phyloP scores from a whole-genome alignment of 23 red algal genomes.

The Agarophyton chilense region DNA sequence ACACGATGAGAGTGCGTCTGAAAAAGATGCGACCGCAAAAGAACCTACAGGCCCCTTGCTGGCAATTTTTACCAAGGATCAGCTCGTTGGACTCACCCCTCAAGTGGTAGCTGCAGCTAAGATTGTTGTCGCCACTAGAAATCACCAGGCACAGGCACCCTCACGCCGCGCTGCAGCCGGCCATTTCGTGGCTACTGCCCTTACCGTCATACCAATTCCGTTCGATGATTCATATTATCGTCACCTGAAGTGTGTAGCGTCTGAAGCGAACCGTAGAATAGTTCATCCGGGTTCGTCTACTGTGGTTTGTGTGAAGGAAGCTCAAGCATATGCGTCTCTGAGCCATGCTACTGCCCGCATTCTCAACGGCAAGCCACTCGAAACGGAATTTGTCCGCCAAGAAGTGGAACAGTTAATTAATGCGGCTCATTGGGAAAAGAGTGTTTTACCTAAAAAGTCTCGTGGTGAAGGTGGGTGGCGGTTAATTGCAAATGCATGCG shows the following conservation, averaged over 20 bases:
- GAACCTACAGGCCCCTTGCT: too few relatives aligned
- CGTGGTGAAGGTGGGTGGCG: background rate
- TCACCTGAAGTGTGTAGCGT: conserved; percentile 19
- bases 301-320: background rate
- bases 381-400: conserved; percentile 1
- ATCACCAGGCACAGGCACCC: background rate
- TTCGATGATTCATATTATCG: background rate
- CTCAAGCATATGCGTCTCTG: conserved; percentile 32
- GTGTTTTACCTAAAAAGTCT: background rate
- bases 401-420: conserved; percentile 28
- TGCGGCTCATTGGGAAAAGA: background rate
- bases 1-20: background rate
- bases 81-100: conserved; percentile 40
- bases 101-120: conserved; percentile 30
- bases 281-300: background rate
- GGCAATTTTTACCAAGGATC: conserved; percentile 30
- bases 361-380: background rate
- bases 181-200: conserved; percentile 54
- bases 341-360: conserved; percentile 51
- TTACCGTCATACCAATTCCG: conserved; percentile 26
- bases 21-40: background rate
- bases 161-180: conserved; percentile 56
- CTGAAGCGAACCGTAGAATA: background rate
- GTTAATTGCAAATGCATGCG: conserved; percentile 45
- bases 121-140: conserved; percentile 6